phyloP scores from a whole-genome alignment of 768 basidiomycete genomes.

The Pleurotus tuber-regium region DNA sequence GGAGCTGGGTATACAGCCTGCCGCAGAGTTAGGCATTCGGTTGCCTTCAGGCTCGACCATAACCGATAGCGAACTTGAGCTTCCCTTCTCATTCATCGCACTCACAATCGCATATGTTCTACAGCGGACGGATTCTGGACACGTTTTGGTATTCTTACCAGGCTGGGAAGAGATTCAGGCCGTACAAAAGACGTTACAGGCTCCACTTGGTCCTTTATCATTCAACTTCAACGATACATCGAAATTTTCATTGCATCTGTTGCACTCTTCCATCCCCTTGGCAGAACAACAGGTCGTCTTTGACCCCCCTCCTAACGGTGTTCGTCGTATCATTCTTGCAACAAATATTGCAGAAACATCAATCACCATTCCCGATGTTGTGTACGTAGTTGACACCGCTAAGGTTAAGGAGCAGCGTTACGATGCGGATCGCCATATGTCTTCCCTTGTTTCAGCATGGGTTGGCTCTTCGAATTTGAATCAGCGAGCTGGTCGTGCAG shows the following conservation, averaged over 20 bases:
- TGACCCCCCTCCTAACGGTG: constrained; percentile 70
- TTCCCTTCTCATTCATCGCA: constrained; percentile 80
- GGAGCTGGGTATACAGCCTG: constrained; percentile 47
- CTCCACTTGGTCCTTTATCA: constrained; percentile 46
- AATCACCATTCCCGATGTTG: constrained; percentile 92
- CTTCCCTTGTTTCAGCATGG: constrained; percentile 88
- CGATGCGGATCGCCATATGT: constrained; percentile 86
- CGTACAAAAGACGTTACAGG: constrained; percentile 62
- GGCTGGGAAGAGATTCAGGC: constrained; percentile 89
- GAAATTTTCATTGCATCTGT: constrained; percentile 69
- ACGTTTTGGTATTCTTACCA: constrained; percentile 89
- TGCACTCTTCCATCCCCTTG: constrained; percentile 89
- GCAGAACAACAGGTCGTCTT: constrained; percentile 90
- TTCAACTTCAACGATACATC: constrained; percentile 58
- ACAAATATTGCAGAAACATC: constrained; percentile 97
- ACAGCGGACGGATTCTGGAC: constrained; percentile 71
- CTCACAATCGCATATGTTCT: constrained; percentile 80
- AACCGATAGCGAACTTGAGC: constrained; percentile 57
- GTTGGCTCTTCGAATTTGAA: constrained; percentile 88
- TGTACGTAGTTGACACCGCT: constrained; percentile 89
- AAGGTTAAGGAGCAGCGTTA: constrained; percentile 88
- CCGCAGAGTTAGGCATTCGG: constrained; percentile 11
- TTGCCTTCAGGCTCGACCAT: not conserved
- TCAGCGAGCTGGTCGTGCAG: constrained; percentile 90
- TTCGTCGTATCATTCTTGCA: constrained; percentile 85